A percentile compares a stretch with the other conserved stretches of the same genome.
phyloP scores from a whole-genome alignment of 1,139 yeast genomes.

The Kodamaea ohmeri region DNA sequence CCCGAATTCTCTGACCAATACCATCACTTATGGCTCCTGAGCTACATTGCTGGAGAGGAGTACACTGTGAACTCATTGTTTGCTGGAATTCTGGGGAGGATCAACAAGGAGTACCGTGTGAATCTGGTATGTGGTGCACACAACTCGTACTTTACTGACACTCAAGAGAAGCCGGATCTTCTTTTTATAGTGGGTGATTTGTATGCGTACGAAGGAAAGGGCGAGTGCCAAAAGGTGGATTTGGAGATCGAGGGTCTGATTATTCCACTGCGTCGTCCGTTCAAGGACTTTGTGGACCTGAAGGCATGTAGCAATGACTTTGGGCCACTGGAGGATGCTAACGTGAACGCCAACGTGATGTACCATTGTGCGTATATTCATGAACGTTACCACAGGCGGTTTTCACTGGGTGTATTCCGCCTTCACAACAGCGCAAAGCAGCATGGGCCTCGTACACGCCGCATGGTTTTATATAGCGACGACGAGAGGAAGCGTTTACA shows the following conservation, averaged over 20 bases:
- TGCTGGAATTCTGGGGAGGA: slow-evolving; percentile 14
- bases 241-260: slow-evolving; percentile 13
- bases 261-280: slow-evolving; percentile 15
- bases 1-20: slow-evolving; percentile 10
- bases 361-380: slow-evolving; percentile 12
- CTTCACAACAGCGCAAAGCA: background rate
- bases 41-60: slow-evolving; percentile 12
- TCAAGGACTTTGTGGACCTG: slow-evolving; percentile 12
- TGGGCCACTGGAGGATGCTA: background rate
- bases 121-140: slow-evolving; percentile 13
- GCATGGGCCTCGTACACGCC: slow-evolving; percentile 3
- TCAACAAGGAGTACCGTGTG: slow-evolving; percentile 10
- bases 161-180: slow-evolving; percentile 11
- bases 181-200: slow-evolving; percentile 14
- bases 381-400: slow-evolving; percentile 11
- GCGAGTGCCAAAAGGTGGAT: slow-evolving; percentile 6
- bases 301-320: slow-evolving; percentile 2
- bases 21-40: slow-evolving; percentile 17
- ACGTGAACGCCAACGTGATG: background rate
- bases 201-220: slow-evolving; percentile 6
- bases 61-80: slow-evolving; percentile 11
- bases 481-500: slow-evolving; percentile 7
- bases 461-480: slow-evolving; percentile 9
- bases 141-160: slow-evolving; percentile 15
- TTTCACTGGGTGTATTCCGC: slow-evolving; percentile 3